phyloP scores from a whole-genome alignment of 2,329 filamentous ascomycete genomes.

The Apiospora aurea region DNA sequence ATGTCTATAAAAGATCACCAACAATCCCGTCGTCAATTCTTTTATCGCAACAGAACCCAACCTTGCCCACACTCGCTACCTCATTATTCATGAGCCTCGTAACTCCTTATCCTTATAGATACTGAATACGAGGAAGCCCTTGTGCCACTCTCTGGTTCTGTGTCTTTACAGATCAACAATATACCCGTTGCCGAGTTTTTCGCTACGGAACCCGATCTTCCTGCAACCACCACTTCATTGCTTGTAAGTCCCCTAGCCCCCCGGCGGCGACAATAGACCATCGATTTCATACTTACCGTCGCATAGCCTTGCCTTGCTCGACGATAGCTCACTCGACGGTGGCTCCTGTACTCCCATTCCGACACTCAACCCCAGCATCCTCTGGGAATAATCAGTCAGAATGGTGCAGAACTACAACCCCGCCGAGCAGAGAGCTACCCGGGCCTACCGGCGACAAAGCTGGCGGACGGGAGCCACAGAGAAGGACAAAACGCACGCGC shows the following conservation, averaged over 20 bases:
- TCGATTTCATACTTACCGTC: background rate
- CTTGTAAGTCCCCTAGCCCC: background rate
- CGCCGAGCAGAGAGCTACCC: background rate
- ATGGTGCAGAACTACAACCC: background rate
- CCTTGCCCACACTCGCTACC: no score
- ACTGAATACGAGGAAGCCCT: background rate
- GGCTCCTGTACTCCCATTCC: background rate
- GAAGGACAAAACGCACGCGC: conserved; percentile 24
- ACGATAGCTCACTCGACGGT: no score
- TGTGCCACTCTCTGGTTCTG: background rate
- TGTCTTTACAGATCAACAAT: background rate
- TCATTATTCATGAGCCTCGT: no score
- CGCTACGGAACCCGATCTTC: background rate
- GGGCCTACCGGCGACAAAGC: background rate
- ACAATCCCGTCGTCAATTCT: background rate
- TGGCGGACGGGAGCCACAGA: conserved; percentile 29
- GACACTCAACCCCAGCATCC: background rate
- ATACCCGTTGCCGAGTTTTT: background rate
- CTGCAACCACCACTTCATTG: background rate
- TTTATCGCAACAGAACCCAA: no score
- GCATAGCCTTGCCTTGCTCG: background rate
- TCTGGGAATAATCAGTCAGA: no score
- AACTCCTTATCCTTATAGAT: no score
- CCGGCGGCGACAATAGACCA: background rate
- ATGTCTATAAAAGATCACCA: background rate